Evolutionary conservation across 169 alveolate species (phyloP), one percentile per base, ranked within the genome.

Genomic region (Cryptosporidium muris): DNA sequence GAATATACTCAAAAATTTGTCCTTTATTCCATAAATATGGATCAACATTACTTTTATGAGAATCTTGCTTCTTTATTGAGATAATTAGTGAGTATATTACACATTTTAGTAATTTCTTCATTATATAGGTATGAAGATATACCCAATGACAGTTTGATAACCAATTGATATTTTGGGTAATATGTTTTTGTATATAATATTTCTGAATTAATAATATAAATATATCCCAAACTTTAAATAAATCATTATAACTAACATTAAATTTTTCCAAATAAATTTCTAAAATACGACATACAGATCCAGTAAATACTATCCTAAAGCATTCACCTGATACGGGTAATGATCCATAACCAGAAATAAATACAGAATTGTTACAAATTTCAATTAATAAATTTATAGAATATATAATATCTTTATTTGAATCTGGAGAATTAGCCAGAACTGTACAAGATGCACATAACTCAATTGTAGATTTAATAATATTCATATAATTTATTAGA

Each of bases 81-180:
- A 60, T 16, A 34, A 60, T 34, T 6, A 60, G 38, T 2, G 25
- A 16, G 4, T 1, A 34, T 60, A 60, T 48, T 4, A 74, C 51
- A 8, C 37, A 43, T n/a, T 74, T 62, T 52, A 74, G 56, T 16
- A 74, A 40, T 49, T 74, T 63, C 5, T 36, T 60, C 85, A 66
- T 25, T 25, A 25, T 25, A 25, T 25, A 25, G 25, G 25, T 25
- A 25, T 25, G 60, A 40, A 74, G 63, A 40, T 58, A 74, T 4
- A 74, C 85, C 85, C 85, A 74, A 9, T 74, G 85, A 43, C 48
- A 58, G 40, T 60, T 74, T 16, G 85, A 38, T 40, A 74, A 51
- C 85, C 85, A 74, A 38, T 74, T 66, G 3, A 74, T 43, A 38
- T 54, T 74, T 47, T 74, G 74, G 14, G 85, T 74, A 16, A 45